Evolutionary conservation across 1,284 basidiomycete genomes (phyloP), one percentile per base, ranked within the genome.

Genomic region (Trichosporon asahii): DNA sequence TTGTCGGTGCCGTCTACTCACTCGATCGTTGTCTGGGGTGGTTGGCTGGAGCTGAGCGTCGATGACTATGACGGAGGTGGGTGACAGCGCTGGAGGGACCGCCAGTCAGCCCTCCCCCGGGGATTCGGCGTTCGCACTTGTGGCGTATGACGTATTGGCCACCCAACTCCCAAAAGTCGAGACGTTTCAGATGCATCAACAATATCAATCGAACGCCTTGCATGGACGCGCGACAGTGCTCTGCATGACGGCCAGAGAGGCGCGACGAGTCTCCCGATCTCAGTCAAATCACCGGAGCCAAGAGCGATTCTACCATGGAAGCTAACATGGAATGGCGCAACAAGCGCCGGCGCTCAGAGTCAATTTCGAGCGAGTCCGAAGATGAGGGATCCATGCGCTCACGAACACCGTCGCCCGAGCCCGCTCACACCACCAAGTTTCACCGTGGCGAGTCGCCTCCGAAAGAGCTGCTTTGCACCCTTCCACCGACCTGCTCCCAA

Each of bases 401-500:
- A 11, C 57, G 57, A 29, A 31, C 27, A 2, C 57, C 57, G 61
- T 44, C 63, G 21, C 35, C 63, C 3, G 23, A 40, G n/a, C 35
- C 2, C n/a, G 44, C 9, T 68, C 23, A 27, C 18, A 49, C 67
- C 7, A 15, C 63, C 31, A 73, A 69, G 33, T 80, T 73, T 64
- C 78, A 79, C 61, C 74, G 78, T 66, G 70, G 71, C 37, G 75
- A 49, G 21, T 70, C 37, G 3, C 63, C 44, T 21, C 67, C 33
- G 15, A 60, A 53, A 15, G 61, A 49, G 21, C 75, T 90, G 64
- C 78, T 90, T 15, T 94, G 92, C 81, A 89, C 88, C 1, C 86
- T 95, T 7, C 91, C 93, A 0, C 93, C 93, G 18, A 92, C 91
- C 55, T 95, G 93, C 82, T 88, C 88, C 68, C 89, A 87, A 31